Evolutionary conservation across 371 early-diverging fungal genomes (phyloP).

Genomic region (Actinomortierella wolfii): DNA sequence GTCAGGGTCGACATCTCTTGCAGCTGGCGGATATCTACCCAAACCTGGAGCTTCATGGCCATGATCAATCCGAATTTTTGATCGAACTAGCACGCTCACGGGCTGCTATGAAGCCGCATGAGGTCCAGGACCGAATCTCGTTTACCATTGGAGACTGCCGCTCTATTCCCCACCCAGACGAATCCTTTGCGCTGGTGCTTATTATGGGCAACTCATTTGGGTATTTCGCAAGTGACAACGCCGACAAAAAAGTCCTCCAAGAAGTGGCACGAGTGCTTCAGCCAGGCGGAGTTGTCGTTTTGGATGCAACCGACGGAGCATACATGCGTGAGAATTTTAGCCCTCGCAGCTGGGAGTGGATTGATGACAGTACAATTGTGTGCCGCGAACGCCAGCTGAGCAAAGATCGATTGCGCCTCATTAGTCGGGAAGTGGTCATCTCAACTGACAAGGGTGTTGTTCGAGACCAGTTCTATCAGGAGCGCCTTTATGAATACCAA

Average conservation of each 20-base stretch:
- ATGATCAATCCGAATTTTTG: constrained; percentile 63
- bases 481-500: constrained; percentile 53
- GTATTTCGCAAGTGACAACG: constrained; percentile 48
- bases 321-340: constrained; percentile 57
- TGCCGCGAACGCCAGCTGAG: constrained; percentile 65
- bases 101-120: constrained; percentile 9
- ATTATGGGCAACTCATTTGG: constrained; percentile 72
- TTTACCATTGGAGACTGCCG: constrained; percentile 72
- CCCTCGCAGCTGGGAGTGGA: constrained; percentile 68
- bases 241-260: constrained; percentile 48
- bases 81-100: constrained; percentile 55
- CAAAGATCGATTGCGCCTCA: constrained; percentile 53
- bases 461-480: constrained; percentile 69
- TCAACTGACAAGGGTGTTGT: constrained; percentile 54
- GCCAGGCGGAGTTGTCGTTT: constrained; percentile 53
- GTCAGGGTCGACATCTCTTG: constrained; percentile 64
- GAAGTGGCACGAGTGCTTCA: constrained; percentile 54
- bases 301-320: constrained; percentile 65
- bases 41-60: constrained; percentile 51
- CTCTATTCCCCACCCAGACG: constrained; percentile 53
- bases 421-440: constrained; percentile 61
- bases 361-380: constrained; percentile 62
- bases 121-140: no score
- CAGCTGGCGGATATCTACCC: constrained; percentile 57
- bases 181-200: constrained; percentile 56